Evolutionary conservation across 768 basidiomycete species (phyloP).

Genomic region (Xerocomellus amylosporus): DNA sequence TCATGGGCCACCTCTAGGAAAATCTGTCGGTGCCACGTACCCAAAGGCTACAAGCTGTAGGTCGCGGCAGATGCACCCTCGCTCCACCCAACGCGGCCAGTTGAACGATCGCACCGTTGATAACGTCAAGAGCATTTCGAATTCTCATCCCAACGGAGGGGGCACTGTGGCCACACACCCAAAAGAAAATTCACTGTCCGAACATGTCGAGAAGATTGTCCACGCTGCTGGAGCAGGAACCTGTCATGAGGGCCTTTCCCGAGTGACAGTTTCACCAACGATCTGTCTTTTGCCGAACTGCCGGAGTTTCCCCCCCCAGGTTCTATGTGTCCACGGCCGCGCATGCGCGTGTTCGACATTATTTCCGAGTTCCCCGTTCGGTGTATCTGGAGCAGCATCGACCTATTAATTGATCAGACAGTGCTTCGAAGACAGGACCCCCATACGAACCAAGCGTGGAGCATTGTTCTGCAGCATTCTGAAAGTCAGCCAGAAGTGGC

Average conservation of each 20-base stretch:
- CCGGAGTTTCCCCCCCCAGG: background rate
- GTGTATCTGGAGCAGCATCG: background rate
- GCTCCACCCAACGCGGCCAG: constrained; percentile 10
- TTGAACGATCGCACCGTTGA: constrained; percentile 14
- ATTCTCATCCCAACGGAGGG: constrained; percentile 1
- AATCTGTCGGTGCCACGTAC: background rate
- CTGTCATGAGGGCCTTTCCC: constrained; percentile 2
- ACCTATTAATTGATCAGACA: constrained; percentile 12
- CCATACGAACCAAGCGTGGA: constrained; percentile 15
- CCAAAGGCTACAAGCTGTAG: background rate
- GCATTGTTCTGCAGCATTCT: background rate
- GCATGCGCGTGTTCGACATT: constrained; percentile 4
- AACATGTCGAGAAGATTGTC: constrained; percentile 12
- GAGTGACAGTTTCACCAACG: background rate
- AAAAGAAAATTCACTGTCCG: constrained; percentile 21
- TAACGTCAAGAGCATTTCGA: constrained; percentile 17
- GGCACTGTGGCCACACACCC: background rate
- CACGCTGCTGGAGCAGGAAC: constrained; percentile 9
- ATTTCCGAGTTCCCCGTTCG: constrained; percentile 1
- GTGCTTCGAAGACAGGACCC: background rate
- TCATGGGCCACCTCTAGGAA: background rate
- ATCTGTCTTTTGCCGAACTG: background rate
- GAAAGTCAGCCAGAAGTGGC: constrained; percentile 1
- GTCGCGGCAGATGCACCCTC: constrained; percentile 3
- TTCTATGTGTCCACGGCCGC: background rate